These are phyloP conservation scores for Kazachstania sp. DNA, from an alignment of 1,139 yeast genomes.

Conservation along the genomic window DNA sequence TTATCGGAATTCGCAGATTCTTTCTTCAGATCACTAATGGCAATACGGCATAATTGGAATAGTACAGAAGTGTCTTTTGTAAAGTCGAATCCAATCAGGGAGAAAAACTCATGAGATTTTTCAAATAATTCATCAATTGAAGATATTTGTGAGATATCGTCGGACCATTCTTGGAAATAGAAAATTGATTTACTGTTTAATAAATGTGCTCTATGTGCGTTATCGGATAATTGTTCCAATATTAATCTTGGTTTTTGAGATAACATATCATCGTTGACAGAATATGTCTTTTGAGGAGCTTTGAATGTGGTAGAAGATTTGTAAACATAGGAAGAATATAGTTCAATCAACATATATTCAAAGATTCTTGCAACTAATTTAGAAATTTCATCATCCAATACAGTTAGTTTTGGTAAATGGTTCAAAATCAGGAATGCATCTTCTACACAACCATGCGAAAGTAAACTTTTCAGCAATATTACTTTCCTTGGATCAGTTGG, in stretches of 20 bases:
- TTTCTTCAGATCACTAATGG: constrained; percentile 33
- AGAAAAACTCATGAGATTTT: constrained; percentile 8
- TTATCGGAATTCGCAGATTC: constrained; percentile 16
- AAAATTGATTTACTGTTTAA: constrained; percentile 32
- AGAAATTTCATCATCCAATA: constrained; percentile 46
- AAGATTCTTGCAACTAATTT: constrained; percentile 44
- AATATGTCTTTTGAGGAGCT: constrained; percentile 7
- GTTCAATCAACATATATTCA: constrained; percentile 43
- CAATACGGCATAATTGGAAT: constrained; percentile 55
- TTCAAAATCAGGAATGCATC: constrained; percentile 56
- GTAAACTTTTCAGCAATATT: constrained; percentile 45
- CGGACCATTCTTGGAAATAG: constrained; percentile 48
- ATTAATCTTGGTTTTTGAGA: constrained; percentile 22
- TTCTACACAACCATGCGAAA: constrained; percentile 56
- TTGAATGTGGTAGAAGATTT: not conserved
- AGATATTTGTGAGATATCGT: constrained; percentile 34
- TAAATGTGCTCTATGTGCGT: constrained; percentile 33
- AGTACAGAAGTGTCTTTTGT: constrained; percentile 41
- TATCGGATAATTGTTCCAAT: constrained; percentile 28
- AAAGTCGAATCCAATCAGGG: constrained; percentile 52
- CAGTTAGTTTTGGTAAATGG: constrained; percentile 55
- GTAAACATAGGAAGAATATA: constrained; percentile 27
- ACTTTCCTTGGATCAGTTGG: constrained; percentile 31
- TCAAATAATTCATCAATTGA: constrained; percentile 39
- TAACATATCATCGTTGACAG: constrained; percentile 20